Conservation (phyloP, 805 yeast genomes). For the Metschnikowia orientalis region DNA sequence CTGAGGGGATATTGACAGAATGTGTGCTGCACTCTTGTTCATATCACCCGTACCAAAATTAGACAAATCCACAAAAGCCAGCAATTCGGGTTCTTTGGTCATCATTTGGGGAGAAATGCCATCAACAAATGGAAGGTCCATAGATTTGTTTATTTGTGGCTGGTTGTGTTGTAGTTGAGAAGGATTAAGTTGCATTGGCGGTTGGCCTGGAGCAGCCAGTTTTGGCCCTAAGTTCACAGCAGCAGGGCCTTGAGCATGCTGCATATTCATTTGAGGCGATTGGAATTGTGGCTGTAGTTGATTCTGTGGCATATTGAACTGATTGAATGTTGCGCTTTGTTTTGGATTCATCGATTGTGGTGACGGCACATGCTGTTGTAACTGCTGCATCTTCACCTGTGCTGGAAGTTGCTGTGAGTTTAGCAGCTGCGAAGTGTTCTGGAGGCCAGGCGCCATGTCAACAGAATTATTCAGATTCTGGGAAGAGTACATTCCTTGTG, state of each 20-base stretch:
- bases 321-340: constrained; percentile 4
- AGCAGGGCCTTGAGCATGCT: constrained; percentile 6
- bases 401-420: constrained; percentile 3
- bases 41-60: constrained; percentile 2
- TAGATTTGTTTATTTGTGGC: constrained; percentile 4
- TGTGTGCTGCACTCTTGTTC: constrained; percentile 4
- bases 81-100: constrained; percentile 14
- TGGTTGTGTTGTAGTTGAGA: constrained; percentile 3
- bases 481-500: too few relatives aligned
- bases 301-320: constrained; percentile 4
- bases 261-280: constrained; percentile 7
- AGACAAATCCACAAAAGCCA: constrained; percentile 4
- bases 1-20: constrained; percentile 34
- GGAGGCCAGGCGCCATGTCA: constrained; percentile 3
- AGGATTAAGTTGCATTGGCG: constrained; percentile 5
- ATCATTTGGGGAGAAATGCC: constrained; percentile 17
- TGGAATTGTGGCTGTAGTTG: constrained; percentile 7
- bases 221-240: constrained; percentile 3
- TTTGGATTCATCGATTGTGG: constrained; percentile 3
- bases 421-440: constrained; percentile 6
- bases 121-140: constrained; percentile 9
- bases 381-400: constrained; percentile 4
- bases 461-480: too few relatives aligned
- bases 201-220: constrained; percentile 4
- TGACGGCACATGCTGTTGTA: constrained; percentile 13